phyloP scores from a whole-genome alignment of 169 alveolate genomes.

The Cyclospora cayetanensis region DNA sequence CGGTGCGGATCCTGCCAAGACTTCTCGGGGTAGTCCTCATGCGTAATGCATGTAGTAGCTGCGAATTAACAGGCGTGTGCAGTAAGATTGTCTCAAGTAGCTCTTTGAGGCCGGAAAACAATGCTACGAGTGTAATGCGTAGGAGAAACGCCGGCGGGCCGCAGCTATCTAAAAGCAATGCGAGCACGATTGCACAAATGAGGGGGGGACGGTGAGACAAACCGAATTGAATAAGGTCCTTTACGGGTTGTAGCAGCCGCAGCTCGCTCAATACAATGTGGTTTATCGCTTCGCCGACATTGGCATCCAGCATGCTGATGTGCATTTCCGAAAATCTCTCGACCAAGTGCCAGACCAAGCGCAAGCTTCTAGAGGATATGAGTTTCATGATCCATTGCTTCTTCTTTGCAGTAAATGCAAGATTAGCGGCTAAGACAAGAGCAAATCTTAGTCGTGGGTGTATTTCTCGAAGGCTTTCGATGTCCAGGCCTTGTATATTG shows the following conservation, averaged over 20 bases:
- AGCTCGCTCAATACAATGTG: not conserved
- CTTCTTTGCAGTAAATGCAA: not conserved
- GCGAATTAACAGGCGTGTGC: no score
- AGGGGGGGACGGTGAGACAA: not conserved
- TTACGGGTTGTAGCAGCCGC: constrained; percentile 8
- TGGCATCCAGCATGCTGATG: constrained; percentile 49
- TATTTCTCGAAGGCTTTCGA: not conserved
- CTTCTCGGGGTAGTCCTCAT: constrained; percentile 56
- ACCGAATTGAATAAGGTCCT: constrained; percentile 52
- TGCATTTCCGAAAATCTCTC: constrained; percentile 36
- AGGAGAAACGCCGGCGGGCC: not conserved
- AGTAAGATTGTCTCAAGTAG: not conserved
- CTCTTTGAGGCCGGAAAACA: not conserved
- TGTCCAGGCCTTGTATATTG: constrained; percentile 5
- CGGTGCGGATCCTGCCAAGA: constrained; percentile 45
- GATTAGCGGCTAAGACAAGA: not conserved
- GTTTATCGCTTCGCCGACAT: constrained; percentile 56
- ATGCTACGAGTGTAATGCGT: not conserved
- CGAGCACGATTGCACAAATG: no score
- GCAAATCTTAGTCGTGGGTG: constrained; percentile 33
- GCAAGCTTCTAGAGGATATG: constrained; percentile 28
- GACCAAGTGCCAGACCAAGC: constrained; percentile 51
- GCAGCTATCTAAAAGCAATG: not conserved
- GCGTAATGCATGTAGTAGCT: constrained; percentile 50
- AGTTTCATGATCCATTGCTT: constrained; percentile 37